These are phyloP conservation scores for Xylaria sp. DNA, from an alignment of 2,329 filamentous ascomycete genomes.

Conservation along the genomic window DNA sequence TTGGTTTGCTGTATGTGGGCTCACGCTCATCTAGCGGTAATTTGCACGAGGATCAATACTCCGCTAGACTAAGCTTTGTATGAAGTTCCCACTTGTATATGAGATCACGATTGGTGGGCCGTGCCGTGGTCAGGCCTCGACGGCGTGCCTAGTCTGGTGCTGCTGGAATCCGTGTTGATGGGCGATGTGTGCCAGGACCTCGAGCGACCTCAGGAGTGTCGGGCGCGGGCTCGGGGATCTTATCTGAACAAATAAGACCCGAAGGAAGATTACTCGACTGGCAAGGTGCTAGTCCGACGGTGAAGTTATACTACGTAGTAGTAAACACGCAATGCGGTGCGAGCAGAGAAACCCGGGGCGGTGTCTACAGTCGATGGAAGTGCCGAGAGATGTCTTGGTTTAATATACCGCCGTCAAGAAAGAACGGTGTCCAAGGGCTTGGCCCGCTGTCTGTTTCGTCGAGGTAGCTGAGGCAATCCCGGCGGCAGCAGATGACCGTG, in stretches of 20 bases:
- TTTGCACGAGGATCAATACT: constrained; percentile 26
- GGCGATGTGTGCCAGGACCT: constrained; percentile 4
- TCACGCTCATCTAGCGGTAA: constrained; percentile 25
- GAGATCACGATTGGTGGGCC: constrained; percentile 29
- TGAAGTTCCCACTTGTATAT: constrained; percentile 2
- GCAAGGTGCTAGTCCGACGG: constrained; percentile 10
- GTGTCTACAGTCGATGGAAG: constrained; percentile 9
- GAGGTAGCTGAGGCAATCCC: constrained; percentile 16
- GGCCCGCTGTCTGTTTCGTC: constrained; percentile 36
- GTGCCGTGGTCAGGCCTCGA: background rate
- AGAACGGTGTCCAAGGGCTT: constrained; percentile 25
- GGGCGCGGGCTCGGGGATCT: constrained; percentile 6
- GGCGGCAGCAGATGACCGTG: constrained; percentile 25
- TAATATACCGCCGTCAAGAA: constrained; percentile 23
- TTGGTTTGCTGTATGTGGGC: constrained; percentile 29
- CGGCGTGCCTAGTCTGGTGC: background rate
- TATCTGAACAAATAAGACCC: constrained; percentile 11
- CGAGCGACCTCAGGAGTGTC: background rate
- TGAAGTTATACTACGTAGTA: background rate
- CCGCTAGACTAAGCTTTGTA: constrained; percentile 17
- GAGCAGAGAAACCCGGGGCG: constrained; percentile 18
- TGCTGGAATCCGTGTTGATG: constrained; percentile 6
- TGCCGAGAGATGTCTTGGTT: constrained; percentile 30
- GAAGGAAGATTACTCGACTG: constrained; percentile 12
- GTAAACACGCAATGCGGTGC: constrained; percentile 21